Evolutionary conservation across 495 filamentous ascomycete species (phyloP), one percentile per base, ranked within the genome.

Genomic region (Aspergillus campestris): DNA sequence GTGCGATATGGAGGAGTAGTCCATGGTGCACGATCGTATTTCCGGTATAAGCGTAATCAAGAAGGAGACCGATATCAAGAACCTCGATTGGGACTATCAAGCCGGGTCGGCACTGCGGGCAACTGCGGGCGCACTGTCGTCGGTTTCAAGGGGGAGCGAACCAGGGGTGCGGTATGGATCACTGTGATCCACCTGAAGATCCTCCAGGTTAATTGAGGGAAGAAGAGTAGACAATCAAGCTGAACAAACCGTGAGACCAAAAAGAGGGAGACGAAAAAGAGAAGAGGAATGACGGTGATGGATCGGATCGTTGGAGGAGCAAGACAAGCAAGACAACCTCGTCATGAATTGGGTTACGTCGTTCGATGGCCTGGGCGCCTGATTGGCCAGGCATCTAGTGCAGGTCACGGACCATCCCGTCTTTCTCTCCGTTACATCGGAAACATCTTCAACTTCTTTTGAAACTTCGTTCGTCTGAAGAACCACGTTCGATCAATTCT

Each of bases 1-100:
- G 53, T 79, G 65, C 56, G 84, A 79, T 24, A 87, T 75, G 42
- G 83, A 64, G 40, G 87, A 87, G 66, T 92, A 95, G 65, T 95
- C 89, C 89, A 95, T 95, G 13, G 44, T 53, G 18, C 18, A 24
- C 18, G 18, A 24, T 24, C 18, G 18, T 1, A 24, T 24, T 24
- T 24, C 1, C 4, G 18, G 4, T 1, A 24, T 24, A 34, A 13
- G 35, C 32, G 32, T 5, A 34, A 34, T 34, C 12, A 34, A 24
- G 4, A 4, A 24, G 18, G 18, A 24, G 18, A 24, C 18, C 18
- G 4, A 24, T 24, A 24, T 24, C 18, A 24, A 24, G 18, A n/a
- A n/a, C n/a, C n/a, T n/a, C n/a, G n/a, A n/a, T n/a, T n/a, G n/a
- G n/a, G 18, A 24, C 18, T 24, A 24, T 24, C 18, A 24, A 24